Base-by-base conservation (phyloP, 495 filamentous ascomycete species). In the Penicillium waksmanii region DNA sequence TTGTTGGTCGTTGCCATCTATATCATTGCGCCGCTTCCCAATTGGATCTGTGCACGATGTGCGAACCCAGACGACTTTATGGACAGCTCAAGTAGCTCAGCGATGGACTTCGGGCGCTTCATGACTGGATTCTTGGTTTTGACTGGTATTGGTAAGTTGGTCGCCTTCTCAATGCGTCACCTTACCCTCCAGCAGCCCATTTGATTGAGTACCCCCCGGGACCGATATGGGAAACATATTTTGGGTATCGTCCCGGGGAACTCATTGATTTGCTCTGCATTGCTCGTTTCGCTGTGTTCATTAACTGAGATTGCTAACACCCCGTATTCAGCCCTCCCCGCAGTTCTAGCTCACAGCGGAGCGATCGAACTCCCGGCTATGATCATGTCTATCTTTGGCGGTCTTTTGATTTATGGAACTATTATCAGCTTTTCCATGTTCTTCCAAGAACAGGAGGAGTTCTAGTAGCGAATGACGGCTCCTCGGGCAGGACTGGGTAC, bases 351-450 rank as follows among this genome's bases (percentile, higher is more conserved):
- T 15, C 95, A 97, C 75, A 90, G 89, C 60, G 85, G 82, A 47
- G 77, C 91, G 43, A 98, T 99, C 63, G 65, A 83, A 53, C 70
- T 88, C 42, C 83, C 90, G n/a, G 95, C 95, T 33, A 96, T 96
- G 91, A 77, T 90, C 72, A 98, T 99, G 95, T 93, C 88, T 31
- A 90, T 98, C 64, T 74, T 95, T 51, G 95, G 95, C 19, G 95
- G 95, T 44, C 74, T 97, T 42, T 73, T 99, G 72, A 98, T 98
- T 65, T 99, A 99, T 73, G 92, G 92, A 35, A 99, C 95, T 13
- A 97, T 99, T 70, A 95, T 98, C 71, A 92, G 87, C 73, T 99
- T 99, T 77, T 88, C 85, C 40, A 91, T 96, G 91, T 98, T 98
- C 78, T 99, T 99, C 83, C 87, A 92, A 73, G 92, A 97, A 72